Base-by-base conservation (phyloP, 2,329 filamentous ascomycete genomes). In the Stachybotrys echinatus region DNA sequence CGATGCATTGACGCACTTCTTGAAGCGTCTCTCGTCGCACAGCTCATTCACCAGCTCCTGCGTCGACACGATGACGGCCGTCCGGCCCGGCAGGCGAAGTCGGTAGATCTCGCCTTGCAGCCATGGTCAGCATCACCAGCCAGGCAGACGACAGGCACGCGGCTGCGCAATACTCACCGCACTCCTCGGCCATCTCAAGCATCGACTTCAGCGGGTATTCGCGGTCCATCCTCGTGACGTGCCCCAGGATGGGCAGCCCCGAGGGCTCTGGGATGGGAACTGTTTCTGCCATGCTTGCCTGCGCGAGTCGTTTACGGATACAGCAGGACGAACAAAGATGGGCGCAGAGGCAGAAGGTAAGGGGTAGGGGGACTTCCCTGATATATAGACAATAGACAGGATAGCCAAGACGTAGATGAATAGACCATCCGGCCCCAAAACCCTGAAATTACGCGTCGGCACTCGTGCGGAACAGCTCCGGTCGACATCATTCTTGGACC, bases 221-320 rank as follows among this genome's bases (percentile, higher is more conserved):
- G 0, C 73, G 64, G 54, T 87, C 79, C 51, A 89, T 73, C 49
- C 84, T 79, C 45, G 70, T 66, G 21, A 84, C 63, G 58, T 88
- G 85, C 23, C 85, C 84, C n/a, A 88, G 50, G 18, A 88, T 63
- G 0, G 83, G 85, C 46, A 84, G 68, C 5, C 80, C 82, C 45
- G 72, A 72, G 14, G 84, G 84, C 38, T 77, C 75, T 4, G 84
- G 84, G 49, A 88, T 84, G 3, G 74, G 69, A 37, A 65, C 64
- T 10, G 53, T 55, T 31, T 55, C 55, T 4, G 52, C 50, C 56
- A 58, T 58, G 27, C 10, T 34, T 5, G 14, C 27, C 10, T 14
- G 14, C 10, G 5, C 14, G 3, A 10, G 10, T 10, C n/a, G n/a
- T n/a, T n/a, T n/a, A n/a, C n/a, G n/a, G n/a, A n/a, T n/a, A n/a